Evolutionary conservation across 2,329 filamentous ascomycete species (phyloP), one percentile per base, ranked within the genome.

Genomic region (Trichoderma sp.): DNA sequence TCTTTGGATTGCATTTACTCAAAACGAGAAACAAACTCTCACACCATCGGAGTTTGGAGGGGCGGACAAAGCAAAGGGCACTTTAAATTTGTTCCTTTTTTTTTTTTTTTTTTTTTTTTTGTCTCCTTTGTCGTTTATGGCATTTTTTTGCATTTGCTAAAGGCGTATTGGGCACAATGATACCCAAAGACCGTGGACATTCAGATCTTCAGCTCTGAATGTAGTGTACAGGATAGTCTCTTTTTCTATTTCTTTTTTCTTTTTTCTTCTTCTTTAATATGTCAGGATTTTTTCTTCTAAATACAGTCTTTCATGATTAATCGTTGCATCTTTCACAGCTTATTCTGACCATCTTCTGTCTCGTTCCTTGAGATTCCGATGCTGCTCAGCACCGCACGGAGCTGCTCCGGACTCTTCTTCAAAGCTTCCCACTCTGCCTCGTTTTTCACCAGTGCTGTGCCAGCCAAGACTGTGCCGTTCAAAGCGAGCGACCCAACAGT

Each of bases 401-500:
- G 57, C n/a, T 52, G 68, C 1, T 69, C 69, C 0, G 75, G 74
- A 16, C 55, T 56, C 8, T 77, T 77, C 68, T 79, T 79, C 62
- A 91, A 72, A 0, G 81, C 82, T 69, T 88, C 79, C 87, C 87
- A 90, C 76, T 89, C 87, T 3, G 75, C 78, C 73, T 86, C 78
- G 33, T 76, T 87, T 79, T 89, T 90, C 19, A 90, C 88, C 66
- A 91, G 78, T 31, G 88, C 86, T 11, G 88, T 90, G 7, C 88
- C 88, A 11, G 88, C 88, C 71, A 90, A 76, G n/a, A 90, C 77
- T 0, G 88, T 90, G 3, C 88, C 88, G 66, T 91, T 90, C 40
- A 90, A 77, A 21, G 85, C 79, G 37, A 89, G 69, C 29, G 73
- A 76, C 0, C 86, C 86, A 2, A 83, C 73, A 2, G 81, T 75